phyloP scores from a whole-genome alignment of 352 stramenopile species.

The Phytophthora meadii region DNA sequence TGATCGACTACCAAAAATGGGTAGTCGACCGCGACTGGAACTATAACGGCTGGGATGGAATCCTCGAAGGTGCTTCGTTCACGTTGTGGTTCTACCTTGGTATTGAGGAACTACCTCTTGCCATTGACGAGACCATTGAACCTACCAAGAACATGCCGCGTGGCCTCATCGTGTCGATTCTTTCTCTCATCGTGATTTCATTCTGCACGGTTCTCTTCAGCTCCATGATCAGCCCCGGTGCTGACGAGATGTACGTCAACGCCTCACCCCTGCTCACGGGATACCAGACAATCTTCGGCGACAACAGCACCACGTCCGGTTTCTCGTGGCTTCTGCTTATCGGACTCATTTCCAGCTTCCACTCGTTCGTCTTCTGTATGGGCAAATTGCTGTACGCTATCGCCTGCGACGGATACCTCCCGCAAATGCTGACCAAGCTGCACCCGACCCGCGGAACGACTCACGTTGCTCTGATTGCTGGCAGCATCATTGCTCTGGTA shows the following conservation, averaged over 20 bases:
- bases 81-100: constrained; percentile 51
- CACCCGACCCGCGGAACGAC: constrained; percentile 49
- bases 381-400: constrained; percentile 63
- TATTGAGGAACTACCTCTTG: constrained; percentile 52
- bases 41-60: constrained; percentile 51
- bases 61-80: constrained; percentile 60
- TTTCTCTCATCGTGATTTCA: constrained; percentile 47
- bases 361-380: constrained; percentile 80
- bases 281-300: constrained; percentile 66
- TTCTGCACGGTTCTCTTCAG: constrained; percentile 67
- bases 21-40: constrained; percentile 53
- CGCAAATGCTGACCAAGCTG: constrained; percentile 50
- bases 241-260: constrained; percentile 43
- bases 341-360: constrained; percentile 59
- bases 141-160: constrained; percentile 63
- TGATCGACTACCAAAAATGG: constrained; percentile 57
- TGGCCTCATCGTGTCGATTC: constrained; percentile 55
- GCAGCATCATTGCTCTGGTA: constrained; percentile 44
- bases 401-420: constrained; percentile 63
- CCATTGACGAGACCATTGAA: constrained; percentile 66
- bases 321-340: constrained; percentile 68
- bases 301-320: constrained; percentile 63
- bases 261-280: constrained; percentile 54
- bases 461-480: constrained; percentile 51
- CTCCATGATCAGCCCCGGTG: constrained; percentile 58